These are phyloP conservation scores for Emmonsiellopsis sp. DNA, from an alignment of 2,329 filamentous ascomycete species.

Conservation along the genomic window DNA sequence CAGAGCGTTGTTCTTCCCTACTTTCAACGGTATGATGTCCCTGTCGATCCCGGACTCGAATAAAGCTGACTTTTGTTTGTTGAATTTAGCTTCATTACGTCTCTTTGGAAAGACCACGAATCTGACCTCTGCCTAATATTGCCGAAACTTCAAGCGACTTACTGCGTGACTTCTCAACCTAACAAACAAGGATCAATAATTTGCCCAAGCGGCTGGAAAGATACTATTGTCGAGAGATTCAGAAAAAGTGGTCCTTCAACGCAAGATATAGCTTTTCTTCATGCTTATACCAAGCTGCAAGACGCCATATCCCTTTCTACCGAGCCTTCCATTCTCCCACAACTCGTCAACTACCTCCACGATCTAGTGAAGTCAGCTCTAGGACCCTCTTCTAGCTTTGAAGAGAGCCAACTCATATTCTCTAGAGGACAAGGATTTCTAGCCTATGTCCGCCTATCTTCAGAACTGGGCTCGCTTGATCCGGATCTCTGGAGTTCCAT, in stretches of 20 bases:
- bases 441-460: slow-evolving; percentile 59
- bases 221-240: slow-evolving; percentile 62
- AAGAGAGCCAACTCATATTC: slow-evolving; percentile 58
- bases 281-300: slow-evolving; percentile 55
- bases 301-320: slow-evolving; percentile 46
- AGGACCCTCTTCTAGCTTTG: slow-evolving; percentile 48
- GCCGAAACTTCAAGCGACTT: slow-evolving; percentile 45
- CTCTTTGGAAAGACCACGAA: slow-evolving; percentile 61
- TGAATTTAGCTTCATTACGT: slow-evolving; percentile 56
- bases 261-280: slow-evolving; percentile 57
- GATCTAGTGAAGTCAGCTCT: slow-evolving; percentile 58
- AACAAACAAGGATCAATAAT: slow-evolving; percentile 29
- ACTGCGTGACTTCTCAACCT: slow-evolving; percentile 43
- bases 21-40: slow-evolving; percentile 58
- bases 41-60: neutral
- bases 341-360: slow-evolving; percentile 56
- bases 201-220: slow-evolving; percentile 51
- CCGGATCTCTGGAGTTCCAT: slow-evolving; percentile 55
- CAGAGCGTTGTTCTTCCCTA: slow-evolving; percentile 66
- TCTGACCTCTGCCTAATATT: slow-evolving; percentile 60
- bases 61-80: slow-evolving; percentile 8
- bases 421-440: slow-evolving; percentile 67
- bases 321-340: slow-evolving; percentile 56
- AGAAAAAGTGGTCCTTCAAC: slow-evolving; percentile 37
- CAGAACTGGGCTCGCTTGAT: slow-evolving; percentile 49